A percentile compares a stretch with the other conserved stretches of the same genome.
Conservation (phyloP, 768 basidiomycete species). For the Boletus sp. region DNA sequence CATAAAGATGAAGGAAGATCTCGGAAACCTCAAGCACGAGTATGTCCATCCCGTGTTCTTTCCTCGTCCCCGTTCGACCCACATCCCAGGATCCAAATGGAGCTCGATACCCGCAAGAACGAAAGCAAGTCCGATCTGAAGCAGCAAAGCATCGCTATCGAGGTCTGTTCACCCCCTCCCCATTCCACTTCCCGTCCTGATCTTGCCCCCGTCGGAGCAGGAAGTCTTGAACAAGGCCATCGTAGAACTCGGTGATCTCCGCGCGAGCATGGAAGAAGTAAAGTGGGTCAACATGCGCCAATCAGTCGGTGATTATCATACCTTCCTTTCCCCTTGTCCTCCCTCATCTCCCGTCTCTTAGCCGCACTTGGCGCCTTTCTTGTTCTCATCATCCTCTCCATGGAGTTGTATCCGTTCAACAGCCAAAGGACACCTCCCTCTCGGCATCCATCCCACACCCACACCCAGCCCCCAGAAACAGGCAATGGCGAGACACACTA, state of each 20-base stretch:
- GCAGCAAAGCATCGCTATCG: constrained; percentile 78
- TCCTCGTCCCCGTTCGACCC: not conserved
- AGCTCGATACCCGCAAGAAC: constrained; percentile 89
- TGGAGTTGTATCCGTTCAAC: constrained; percentile 57
- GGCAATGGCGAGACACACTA: constrained; percentile 9
- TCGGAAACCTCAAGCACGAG: constrained; percentile 90
- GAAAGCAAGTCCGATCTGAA: constrained; percentile 85
- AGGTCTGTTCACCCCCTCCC: constrained; percentile 47
- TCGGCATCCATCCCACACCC: not conserved
- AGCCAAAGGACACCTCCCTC: constrained; percentile 32
- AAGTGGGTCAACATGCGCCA: constrained; percentile 89
- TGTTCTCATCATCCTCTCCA: constrained; percentile 62
- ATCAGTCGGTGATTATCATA: constrained; percentile 59
- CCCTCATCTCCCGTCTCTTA: constrained; percentile 25
- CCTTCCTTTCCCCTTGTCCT: not conserved
- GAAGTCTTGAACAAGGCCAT: constrained; percentile 73
- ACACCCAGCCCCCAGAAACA: not conserved
- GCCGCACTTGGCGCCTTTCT: constrained; percentile 64
- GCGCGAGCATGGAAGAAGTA: constrained; percentile 78
- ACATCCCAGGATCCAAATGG: constrained; percentile 82
- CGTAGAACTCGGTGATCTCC: constrained; percentile 70
- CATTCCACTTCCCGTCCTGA: not conserved
- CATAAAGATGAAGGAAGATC: constrained; percentile 91
- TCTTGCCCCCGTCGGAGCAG: constrained; percentile 33
- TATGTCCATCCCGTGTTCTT: constrained; percentile 37